These are phyloP conservation scores for Mycosarcoma maydis DNA, from an alignment of 1,284 basidiomycete species.

Conservation along the genomic window DNA sequence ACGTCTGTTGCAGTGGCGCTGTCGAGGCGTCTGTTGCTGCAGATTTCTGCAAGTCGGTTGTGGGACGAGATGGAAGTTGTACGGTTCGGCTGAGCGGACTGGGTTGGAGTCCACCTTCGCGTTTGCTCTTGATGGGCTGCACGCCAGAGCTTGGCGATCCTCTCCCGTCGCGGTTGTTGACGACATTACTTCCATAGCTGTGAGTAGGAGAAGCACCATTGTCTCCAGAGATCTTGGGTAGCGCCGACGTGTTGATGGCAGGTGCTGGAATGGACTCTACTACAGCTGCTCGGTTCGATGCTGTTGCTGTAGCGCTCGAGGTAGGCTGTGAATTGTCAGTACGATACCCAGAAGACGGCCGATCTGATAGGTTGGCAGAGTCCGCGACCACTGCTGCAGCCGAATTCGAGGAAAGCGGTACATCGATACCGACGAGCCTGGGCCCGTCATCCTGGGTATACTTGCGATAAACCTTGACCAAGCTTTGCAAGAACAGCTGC, in stretches of 20 bases:
- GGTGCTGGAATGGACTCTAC: background rate
- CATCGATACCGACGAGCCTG: conserved; percentile 41
- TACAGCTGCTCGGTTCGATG: background rate
- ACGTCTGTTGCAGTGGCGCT: conserved; percentile 1
- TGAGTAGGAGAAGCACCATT: conserved; percentile 3
- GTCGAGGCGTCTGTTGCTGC: conserved; percentile 4
- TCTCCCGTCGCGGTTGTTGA: background rate
- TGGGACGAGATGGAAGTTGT: conserved; percentile 25
- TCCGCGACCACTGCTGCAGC: conserved; percentile 14
- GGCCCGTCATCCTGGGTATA: conserved; percentile 56
- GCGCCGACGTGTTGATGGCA: conserved; percentile 4
- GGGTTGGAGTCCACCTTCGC: conserved; percentile 23
- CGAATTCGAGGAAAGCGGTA: conserved; percentile 16
- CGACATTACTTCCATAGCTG: conserved; percentile 6
- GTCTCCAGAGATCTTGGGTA: background rate
- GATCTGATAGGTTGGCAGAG: conserved; percentile 27
- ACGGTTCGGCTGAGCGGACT: conserved; percentile 24
- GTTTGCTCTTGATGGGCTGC: conserved; percentile 16
- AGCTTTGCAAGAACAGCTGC: conserved; percentile 53
- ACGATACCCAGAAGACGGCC: conserved; percentile 12
- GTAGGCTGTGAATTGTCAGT: conserved; percentile 21
- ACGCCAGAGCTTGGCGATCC: conserved; percentile 8
- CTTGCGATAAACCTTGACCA: conserved; percentile 58
- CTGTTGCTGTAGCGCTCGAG: conserved; percentile 16
- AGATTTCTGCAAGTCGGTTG: conserved; percentile 13